phyloP scores from a whole-genome alignment of 176 grass and related monocot species.

The Paspalum notatum region DNA sequence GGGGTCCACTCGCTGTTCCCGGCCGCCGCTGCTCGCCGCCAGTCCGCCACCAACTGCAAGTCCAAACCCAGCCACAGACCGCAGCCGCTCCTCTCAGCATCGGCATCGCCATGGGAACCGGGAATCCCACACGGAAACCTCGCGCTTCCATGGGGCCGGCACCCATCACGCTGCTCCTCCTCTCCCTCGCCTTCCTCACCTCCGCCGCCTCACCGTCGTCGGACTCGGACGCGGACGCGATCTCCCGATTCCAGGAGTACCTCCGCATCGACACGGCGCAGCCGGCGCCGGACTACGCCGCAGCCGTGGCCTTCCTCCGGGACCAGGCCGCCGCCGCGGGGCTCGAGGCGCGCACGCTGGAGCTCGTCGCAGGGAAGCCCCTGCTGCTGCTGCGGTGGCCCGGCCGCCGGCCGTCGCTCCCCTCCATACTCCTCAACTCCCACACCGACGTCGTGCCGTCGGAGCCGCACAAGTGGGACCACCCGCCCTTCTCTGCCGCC shows the following conservation, averaged over 20 bases:
- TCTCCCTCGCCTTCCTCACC: constrained; percentile 36
- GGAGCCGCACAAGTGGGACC: constrained; percentile 84
- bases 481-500: constrained; percentile 80
- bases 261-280: constrained; percentile 96
- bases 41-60: not conserved
- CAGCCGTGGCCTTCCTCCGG: constrained; percentile 62
- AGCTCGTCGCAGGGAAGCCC: constrained; percentile 71
- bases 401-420: constrained; percentile 60
- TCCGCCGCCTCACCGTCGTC: constrained; percentile 25
- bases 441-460: constrained; percentile 96
- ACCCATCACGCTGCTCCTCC: constrained; percentile 21
- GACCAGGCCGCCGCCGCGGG: constrained; percentile 51
- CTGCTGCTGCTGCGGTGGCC: constrained; percentile 82
- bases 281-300: constrained; percentile 73
- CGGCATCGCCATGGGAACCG: constrained; percentile 4
- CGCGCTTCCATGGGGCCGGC: constrained; percentile 21
- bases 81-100: not conserved
- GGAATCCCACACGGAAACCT: not conserved
- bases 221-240: constrained; percentile 44
- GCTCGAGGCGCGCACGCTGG: constrained; percentile 73
- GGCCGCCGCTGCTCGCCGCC: not conserved
- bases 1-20: not conserved
- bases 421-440: constrained; percentile 84
- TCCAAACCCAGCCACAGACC: not conserved
- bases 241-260: constrained; percentile 94